These are phyloP conservation scores for Capsaspora owczarzaki DNA, from an alignment of 78 protist genomes.

Conservation along the genomic window DNA sequence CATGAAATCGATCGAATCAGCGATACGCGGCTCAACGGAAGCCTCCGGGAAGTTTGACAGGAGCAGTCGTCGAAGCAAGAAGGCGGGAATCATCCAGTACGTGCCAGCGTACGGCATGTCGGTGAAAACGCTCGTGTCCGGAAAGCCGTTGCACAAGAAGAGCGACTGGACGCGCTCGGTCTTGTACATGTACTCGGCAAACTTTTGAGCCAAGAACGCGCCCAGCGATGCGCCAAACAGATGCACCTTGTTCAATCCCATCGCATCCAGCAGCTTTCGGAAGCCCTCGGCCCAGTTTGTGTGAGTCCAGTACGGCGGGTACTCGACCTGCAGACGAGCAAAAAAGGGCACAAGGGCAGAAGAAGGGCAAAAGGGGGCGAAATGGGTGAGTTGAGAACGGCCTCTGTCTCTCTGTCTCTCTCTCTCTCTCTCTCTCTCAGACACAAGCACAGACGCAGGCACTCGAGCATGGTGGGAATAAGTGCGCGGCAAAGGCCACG, in stretches of 20 bases:
- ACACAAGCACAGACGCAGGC: too few species aligned
- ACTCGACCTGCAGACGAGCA: conserved; percentile 20
- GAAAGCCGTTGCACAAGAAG: conserved; percentile 56
- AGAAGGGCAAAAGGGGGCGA: not conserved
- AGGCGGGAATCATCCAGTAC: conserved; percentile 48
- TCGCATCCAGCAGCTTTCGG: conserved; percentile 34
- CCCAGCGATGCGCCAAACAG: conserved; percentile 59
- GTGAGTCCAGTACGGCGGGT: conserved; percentile 29
- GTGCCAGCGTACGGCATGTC: conserved; percentile 26
- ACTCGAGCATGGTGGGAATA: too few species aligned
- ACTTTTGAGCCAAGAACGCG: conserved; percentile 62
- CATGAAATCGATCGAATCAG: conserved; percentile 66
- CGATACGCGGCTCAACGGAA: conserved; percentile 25
- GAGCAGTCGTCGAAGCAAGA: conserved; percentile 42
- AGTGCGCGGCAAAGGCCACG: too few species aligned
- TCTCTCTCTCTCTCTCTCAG: too few species aligned
- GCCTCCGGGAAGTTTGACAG: conserved; percentile 45
- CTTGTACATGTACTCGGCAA: conserved; percentile 8
- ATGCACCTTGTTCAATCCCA: conserved; percentile 45
- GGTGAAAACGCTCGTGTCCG: conserved; percentile 41
- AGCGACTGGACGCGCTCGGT: conserved; percentile 50
- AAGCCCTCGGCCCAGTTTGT: conserved; percentile 53
- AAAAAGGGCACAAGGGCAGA: not conserved
- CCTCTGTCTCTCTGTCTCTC: not conserved
- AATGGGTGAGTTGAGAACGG: not conserved